Conservation (phyloP, 306 rosid species). For the Clitoria ternatea region DNA sequence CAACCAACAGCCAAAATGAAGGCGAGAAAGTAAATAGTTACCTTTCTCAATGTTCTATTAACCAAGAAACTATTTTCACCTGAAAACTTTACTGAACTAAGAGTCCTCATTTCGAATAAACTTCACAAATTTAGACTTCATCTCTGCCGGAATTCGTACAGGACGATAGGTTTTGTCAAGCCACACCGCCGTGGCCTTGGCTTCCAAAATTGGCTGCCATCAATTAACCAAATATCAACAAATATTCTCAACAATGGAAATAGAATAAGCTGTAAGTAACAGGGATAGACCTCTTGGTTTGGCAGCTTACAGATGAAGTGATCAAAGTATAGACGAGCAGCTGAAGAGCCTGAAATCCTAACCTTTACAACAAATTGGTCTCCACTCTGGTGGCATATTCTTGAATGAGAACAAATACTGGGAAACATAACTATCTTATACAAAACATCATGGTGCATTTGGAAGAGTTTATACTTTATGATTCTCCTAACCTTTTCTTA, state of each 20-base stretch:
- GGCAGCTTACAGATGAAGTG: constrained; percentile 77
- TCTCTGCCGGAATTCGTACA: constrained; percentile 64
- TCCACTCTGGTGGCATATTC: constrained; percentile 53
- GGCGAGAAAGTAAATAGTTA: background rate
- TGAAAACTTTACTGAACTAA: constrained; percentile 22
- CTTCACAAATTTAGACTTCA: constrained; percentile 54
- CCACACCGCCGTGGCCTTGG: constrained; percentile 81
- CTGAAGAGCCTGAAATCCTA: constrained; percentile 57
- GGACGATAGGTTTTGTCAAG: constrained; percentile 76
- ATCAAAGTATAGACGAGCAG: constrained; percentile 69
- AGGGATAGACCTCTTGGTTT: constrained; percentile 59
- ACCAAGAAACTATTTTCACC: background rate
- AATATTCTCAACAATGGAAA: background rate
- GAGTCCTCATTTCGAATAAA: constrained; percentile 44
- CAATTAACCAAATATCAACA: constrained; percentile 24
- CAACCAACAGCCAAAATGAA: constrained; percentile 1
- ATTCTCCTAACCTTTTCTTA: too few relatives aligned
- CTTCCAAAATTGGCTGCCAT: constrained; percentile 75
- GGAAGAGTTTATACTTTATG: too few relatives aligned
- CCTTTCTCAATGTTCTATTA: constrained; percentile 4
- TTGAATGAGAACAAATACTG: constrained; percentile 22
- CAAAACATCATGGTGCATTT: background rate
- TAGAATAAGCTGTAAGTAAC: background rate
- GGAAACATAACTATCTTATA: constrained; percentile 4
- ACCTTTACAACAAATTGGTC: constrained; percentile 70